These are phyloP conservation scores for Actinomortierella ambigua DNA, from an alignment of 371 early-diverging fungal species.

Conservation along the genomic window DNA sequence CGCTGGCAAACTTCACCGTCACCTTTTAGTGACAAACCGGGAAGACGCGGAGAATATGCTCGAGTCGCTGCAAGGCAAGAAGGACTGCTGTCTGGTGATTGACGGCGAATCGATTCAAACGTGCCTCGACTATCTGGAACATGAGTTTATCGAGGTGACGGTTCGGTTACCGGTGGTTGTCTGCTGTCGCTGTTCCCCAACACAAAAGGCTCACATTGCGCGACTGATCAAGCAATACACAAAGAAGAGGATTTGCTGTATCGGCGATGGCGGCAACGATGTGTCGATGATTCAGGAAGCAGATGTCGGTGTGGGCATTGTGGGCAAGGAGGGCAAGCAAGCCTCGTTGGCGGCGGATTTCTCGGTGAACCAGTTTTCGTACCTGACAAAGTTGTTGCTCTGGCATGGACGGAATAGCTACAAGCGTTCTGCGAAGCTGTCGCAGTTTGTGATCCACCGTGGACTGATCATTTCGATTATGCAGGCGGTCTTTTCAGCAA, in stretches of 20 bases:
- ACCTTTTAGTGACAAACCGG: slow-evolving; percentile 55
- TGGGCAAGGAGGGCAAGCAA: slow-evolving; percentile 99
- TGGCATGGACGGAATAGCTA: slow-evolving; percentile 99
- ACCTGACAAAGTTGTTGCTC: slow-evolving; percentile 82
- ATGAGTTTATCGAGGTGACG: slow-evolving; percentile 87
- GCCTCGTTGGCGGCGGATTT: slow-evolving; percentile 98
- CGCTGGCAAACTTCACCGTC: no score
- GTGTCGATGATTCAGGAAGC: slow-evolving; percentile 99
- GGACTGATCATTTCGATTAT: slow-evolving; percentile 97
- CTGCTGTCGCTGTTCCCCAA: slow-evolving; percentile 98
- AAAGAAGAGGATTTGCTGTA: slow-evolving; percentile 83
- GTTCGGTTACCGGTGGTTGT: slow-evolving; percentile 90
- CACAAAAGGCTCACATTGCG: slow-evolving; percentile 99
- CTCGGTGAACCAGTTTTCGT: slow-evolving; percentile 91
- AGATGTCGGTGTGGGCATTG: slow-evolving; percentile 97
- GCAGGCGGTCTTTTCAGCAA: slow-evolving; percentile 98
- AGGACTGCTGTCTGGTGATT: slow-evolving; percentile 90
- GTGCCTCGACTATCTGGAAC: slow-evolving; percentile 74
- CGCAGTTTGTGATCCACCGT: slow-evolving; percentile 99
- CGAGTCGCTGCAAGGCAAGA: slow-evolving; percentile 60
- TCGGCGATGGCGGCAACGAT: slow-evolving; percentile 99
- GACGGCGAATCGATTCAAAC: slow-evolving; percentile 95
- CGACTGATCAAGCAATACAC: slow-evolving; percentile 82
- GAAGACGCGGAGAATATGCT: slow-evolving; percentile 70
- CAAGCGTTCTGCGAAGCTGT: slow-evolving; percentile 93